Evolutionary conservation across 768 basidiomycete genomes (phyloP), one percentile per base, ranked within the genome.

Genomic region (Termitomyces sp.): DNA sequence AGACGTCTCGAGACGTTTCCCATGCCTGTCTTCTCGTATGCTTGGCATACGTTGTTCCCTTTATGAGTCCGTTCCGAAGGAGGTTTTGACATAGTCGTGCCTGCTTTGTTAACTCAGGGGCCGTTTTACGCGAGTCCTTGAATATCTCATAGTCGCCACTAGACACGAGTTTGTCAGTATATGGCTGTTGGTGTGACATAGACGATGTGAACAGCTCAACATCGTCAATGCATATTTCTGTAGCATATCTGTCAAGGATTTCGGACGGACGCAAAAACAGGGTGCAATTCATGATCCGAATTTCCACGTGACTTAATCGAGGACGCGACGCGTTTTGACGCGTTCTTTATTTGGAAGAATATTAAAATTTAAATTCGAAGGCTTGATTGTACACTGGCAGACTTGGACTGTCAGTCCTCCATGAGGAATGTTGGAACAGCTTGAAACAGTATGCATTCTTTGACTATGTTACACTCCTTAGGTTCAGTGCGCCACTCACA

Each of bases 11-110:
- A n/a, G n/a, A n/a, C n/a, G n/a, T n/a, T n/a, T n/a, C n/a, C n/a
- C n/a, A n/a, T 30, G 3, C 32, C 12, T 22, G 16, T n/a, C 5
- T 20, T 10, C n/a, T 24, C 26, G 43, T 36, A 4, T 24, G 13
- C 10, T n/a, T n/a, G n/a, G n/a, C n/a, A n/a, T n/a, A 16, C 32
- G 26, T 45, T 10, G 53, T 4, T 24, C 27, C 40, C 5, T 7
- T 42, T 14, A 51, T 50, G 14, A 46, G 48, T 53, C 26, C 47
- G 39, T 45, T 57, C 48, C 26, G 56, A 55, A n/a, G 44, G 37
- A 16, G 42, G 13, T 44, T 27, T 36, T 36, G 49, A 9, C 1
- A 30, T 6, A 47, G 16, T 26, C 10, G n/a, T 26, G 16, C 30
- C 26, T 2, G 30, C n/a, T 14, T 50, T 26, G n/a, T 37, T n/a